Base-by-base conservation (phyloP, 1,284 basidiomycete species). In the Somion occarium region DNA sequence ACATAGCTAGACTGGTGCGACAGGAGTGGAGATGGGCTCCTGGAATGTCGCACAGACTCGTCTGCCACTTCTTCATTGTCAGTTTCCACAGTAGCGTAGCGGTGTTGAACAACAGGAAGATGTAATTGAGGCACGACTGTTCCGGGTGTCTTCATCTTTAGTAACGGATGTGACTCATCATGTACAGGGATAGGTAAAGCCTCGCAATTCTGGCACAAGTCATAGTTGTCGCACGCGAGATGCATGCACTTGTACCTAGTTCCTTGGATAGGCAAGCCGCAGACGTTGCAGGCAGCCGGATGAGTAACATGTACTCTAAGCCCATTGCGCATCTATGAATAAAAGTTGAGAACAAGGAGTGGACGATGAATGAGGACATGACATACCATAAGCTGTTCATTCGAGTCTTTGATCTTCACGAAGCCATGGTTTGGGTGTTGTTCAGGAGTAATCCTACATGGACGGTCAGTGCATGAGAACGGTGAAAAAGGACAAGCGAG, bases 201-300 rank as follows among this genome's bases (percentile, higher is more conserved):
- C 69, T 95, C 92, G 69, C 93, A 95, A 52, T 72, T 69, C 58
- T 79, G 78, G 69, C 92, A 95, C 15, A 95, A 75, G 61, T 95
- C 92, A 59, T 85, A 93, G 68, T 95, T 90, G 1, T 79, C 77
- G 67, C 93, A 95, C 15, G 75, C 69, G 15, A 83, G 78, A 65
- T 93, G 86, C 80, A 89, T 82, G 69, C 92, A 95, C 85, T 93
- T 93, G 69, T 82, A 91, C 20, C 90, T 79, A 30, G 76, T 63
- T 1, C 88, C 88, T 25, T 61, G 61, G 52, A 93, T 86, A 3
- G 65, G 63, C 49, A 73, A 70, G 12, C 64, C 57, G 67, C 91
- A 93, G 3, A 59, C 57, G 55, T 71, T 60, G 53, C 70, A 72
- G 2, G 51, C 55, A 13, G 68, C 69, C 22, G 49, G 38, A 42